These are phyloP conservation scores for Cystobasidium ongulense DNA, from an alignment of 768 basidiomycete genomes.

Conservation along the genomic window DNA sequence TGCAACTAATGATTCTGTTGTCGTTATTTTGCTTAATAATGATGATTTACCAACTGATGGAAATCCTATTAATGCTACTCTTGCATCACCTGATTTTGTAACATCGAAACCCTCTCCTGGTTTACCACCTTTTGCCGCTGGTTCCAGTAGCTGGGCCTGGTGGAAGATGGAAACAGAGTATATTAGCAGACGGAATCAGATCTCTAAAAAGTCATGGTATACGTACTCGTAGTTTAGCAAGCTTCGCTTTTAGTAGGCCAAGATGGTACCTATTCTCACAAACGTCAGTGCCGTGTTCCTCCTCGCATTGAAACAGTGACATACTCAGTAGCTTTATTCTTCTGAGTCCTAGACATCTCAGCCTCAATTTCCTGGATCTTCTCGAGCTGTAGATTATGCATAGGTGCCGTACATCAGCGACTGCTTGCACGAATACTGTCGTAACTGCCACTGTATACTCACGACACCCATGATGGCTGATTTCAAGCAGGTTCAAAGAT, in stretches of 20 bases:
- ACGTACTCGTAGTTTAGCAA: conserved; percentile 50
- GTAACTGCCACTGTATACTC: background rate
- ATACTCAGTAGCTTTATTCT: conserved; percentile 66
- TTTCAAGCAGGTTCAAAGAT: background rate
- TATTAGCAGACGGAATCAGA: conserved; percentile 17
- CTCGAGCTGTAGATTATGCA: background rate
- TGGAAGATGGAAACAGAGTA: conserved; percentile 55
- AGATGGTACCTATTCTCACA: conserved; percentile 32
- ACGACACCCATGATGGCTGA: conserved; percentile 21
- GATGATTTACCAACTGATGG: conserved; percentile 96
- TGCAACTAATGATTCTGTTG: conserved; percentile 78
- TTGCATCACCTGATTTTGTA: conserved; percentile 41
- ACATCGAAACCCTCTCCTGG: conserved; percentile 39
- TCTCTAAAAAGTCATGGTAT: background rate
- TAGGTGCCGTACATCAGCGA: background rate
- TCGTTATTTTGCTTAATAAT: conserved; percentile 78
- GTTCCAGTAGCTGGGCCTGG: conserved; percentile 88
- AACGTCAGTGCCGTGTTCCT: conserved; percentile 4
- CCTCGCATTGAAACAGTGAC: background rate
- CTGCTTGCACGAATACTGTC: background rate
- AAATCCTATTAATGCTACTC: conserved; percentile 53
- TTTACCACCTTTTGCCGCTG: conserved; percentile 55
- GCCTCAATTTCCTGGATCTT: conserved; percentile 47
- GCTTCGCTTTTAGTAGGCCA: conserved; percentile 73
- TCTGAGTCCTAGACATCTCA: conserved; percentile 87